A percentile compares a stretch with the other conserved stretches of the same genome.
These are phyloP conservation scores for Nitzschia putrida DNA, from an alignment of 108 stramenopile species.

Conservation along the genomic window DNA sequence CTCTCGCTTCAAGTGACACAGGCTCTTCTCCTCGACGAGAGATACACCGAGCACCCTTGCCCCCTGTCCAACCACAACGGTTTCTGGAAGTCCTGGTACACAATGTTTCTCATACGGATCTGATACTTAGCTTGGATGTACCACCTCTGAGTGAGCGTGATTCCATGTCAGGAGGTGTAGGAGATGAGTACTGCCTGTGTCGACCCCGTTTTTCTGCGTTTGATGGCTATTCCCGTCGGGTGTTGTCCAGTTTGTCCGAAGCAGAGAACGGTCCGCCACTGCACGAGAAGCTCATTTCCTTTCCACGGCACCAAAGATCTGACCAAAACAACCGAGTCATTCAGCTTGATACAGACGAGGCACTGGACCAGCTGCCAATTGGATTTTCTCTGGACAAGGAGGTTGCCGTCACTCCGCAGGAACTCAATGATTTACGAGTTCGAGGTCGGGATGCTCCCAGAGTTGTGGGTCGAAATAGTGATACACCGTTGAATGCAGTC, in stretches of 20 bases:
- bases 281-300: conserved; percentile 31
- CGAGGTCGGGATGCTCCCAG: conserved; percentile 64
- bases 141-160: conserved; percentile 10
- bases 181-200: conserved; percentile 58
- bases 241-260: conserved; percentile 42
- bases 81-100: conserved; percentile 89
- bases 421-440: conserved; percentile 58
- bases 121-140: conserved; percentile 73
- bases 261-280: conserved; percentile 2
- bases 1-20: not conserved
- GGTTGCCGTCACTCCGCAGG: conserved; percentile 32
- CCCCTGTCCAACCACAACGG: conserved; percentile 12
- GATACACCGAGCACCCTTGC: not conserved
- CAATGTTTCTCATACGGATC: conserved; percentile 93
- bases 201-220: conserved; percentile 84
- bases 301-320: conserved; percentile 74
- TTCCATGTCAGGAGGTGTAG: not conserved
- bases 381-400: conserved; percentile 51
- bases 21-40: not conserved
- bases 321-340: conserved; percentile 23
- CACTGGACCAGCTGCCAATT: conserved; percentile 45
- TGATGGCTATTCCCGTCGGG: conserved; percentile 57
- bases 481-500: conserved; percentile 57
- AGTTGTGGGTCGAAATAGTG: conserved; percentile 20
- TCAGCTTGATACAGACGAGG: conserved; percentile 17